A percentile compares a stretch with the other conserved stretches of the same genome.
Evolutionary conservation across 257 asterid genomes (phyloP).

Genomic region (Przewalskia tangutica): DNA sequence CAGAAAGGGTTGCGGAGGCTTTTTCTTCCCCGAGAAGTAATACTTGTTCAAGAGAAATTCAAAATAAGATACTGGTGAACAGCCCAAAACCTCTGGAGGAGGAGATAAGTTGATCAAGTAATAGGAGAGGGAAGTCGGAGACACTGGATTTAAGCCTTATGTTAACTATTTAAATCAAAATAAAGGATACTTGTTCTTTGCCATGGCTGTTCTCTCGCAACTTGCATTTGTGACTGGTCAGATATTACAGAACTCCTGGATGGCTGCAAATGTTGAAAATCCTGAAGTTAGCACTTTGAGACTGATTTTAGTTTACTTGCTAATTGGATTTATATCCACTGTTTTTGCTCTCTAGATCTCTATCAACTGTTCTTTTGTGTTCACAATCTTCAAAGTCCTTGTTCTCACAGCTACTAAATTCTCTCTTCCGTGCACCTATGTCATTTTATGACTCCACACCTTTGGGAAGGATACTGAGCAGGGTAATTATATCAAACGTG

Average conservation of each 20-base stretch:
- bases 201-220: slow-evolving; percentile 45
- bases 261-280: slow-evolving; percentile 87
- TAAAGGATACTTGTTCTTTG: slow-evolving; percentile 55
- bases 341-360: slow-evolving; percentile 45
- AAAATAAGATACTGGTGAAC: slow-evolving; percentile 21
- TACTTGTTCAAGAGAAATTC: slow-evolving; percentile 23
- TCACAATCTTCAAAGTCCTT: slow-evolving; percentile 60
- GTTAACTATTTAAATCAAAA: slow-evolving; percentile 56
- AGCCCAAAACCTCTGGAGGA: slow-evolving; percentile 19
- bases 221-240: slow-evolving; percentile 41
- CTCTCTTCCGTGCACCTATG: slow-evolving; percentile 90
- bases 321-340: slow-evolving; percentile 51
- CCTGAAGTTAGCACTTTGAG: slow-evolving; percentile 35
- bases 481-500: slow-evolving; percentile 34
- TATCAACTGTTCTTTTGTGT: slow-evolving; percentile 52
- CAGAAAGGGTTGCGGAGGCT: slow-evolving; percentile 29
- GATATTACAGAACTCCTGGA: slow-evolving; percentile 73
- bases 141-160: slow-evolving; percentile 76
- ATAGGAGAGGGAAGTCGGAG: slow-evolving; percentile 82
- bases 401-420: slow-evolving; percentile 47
- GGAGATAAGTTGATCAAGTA: slow-evolving; percentile 70
- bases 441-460: slow-evolving; percentile 90
- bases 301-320: slow-evolving; percentile 61
- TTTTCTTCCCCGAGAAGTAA: slow-evolving; percentile 10
- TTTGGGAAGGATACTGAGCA: slow-evolving; percentile 74